These are phyloP conservation scores for Ogataea kodamae DNA, from an alignment of 805 yeast species.

Conservation along the genomic window DNA sequence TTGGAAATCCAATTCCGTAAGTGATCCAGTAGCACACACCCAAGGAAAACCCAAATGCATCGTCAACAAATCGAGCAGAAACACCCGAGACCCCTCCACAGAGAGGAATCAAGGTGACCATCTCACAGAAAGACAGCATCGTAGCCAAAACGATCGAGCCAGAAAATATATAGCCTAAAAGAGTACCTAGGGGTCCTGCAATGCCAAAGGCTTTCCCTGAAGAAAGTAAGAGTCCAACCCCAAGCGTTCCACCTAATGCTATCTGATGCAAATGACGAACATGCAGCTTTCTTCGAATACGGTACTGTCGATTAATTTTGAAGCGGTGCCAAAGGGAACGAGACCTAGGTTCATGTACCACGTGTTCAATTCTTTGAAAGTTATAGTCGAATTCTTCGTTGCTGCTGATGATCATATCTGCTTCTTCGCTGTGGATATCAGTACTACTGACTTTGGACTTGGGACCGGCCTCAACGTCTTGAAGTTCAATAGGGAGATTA, in stretches of 20 bases:
- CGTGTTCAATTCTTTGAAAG: slow-evolving; percentile 19
- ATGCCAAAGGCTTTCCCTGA: slow-evolving; percentile 70
- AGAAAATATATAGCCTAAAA: slow-evolving; percentile 60
- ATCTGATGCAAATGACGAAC: slow-evolving; percentile 74
- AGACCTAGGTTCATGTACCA: neutral
- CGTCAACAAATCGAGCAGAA: slow-evolving; percentile 71
- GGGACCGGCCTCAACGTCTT: slow-evolving; percentile 9
- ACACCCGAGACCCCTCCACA: slow-evolving; percentile 76
- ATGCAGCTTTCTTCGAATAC: slow-evolving; percentile 54
- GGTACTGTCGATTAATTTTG: slow-evolving; percentile 24
- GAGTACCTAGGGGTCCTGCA: slow-evolving; percentile 75
- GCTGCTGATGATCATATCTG: slow-evolving; percentile 31
- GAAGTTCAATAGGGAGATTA: slow-evolving; percentile 30
- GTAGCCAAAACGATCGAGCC: slow-evolving; percentile 67
- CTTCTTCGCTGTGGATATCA: slow-evolving; percentile 9
- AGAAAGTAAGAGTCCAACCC: slow-evolving; percentile 68
- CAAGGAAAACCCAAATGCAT: slow-evolving; percentile 70
- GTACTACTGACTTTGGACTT: slow-evolving; percentile 1
- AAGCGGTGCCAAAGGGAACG: slow-evolving; percentile 6
- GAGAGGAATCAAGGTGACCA: slow-evolving; percentile 76
- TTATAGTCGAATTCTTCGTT: slow-evolving; percentile 31
- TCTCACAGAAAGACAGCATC: slow-evolving; percentile 73
- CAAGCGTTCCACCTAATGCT: slow-evolving; percentile 74
- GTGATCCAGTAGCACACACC: slow-evolving; percentile 76
- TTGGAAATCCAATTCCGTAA: slow-evolving; percentile 68